Evolutionary conservation across 495 filamentous ascomycete genomes (phyloP).

Genomic region (Aspergillus affinis): DNA sequence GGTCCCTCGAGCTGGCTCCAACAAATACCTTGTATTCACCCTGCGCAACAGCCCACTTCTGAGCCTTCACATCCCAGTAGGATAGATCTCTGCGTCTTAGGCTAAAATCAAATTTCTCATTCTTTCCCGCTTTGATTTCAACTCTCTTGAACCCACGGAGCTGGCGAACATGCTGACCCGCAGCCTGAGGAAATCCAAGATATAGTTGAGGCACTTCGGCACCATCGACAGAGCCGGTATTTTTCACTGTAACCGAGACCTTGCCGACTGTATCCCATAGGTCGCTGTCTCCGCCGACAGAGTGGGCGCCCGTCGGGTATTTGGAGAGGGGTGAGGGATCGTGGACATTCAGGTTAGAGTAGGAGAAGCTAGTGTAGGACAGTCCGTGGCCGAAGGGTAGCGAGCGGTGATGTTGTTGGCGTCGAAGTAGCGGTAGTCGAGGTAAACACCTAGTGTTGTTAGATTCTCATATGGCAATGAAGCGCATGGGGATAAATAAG

Average conservation of each 20-base stretch:
- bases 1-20: conserved; percentile 32
- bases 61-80: conserved; percentile 60
- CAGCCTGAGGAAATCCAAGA: conserved; percentile 50
- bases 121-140: conserved; percentile 37
- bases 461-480: not conserved
- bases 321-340: conserved; percentile 5
- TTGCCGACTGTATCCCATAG: conserved; percentile 57
- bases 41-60: conserved; percentile 63
- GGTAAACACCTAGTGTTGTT: conserved; percentile 41
- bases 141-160: conserved; percentile 66
- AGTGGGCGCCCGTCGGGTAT: conserved; percentile 30
- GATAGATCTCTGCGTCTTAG: conserved; percentile 64
- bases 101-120: conserved; percentile 48
- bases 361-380: conserved; percentile 64
- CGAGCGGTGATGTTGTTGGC: conserved; percentile 55
- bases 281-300: conserved; percentile 56
- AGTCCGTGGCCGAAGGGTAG: conserved; percentile 71
- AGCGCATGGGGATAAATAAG: not conserved
- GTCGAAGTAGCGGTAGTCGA: conserved; percentile 72
- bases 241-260: conserved; percentile 46
- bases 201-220: conserved; percentile 67
- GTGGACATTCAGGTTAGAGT: conserved; percentile 41
- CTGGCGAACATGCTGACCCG: conserved; percentile 24
- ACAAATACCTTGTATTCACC: conserved; percentile 52
- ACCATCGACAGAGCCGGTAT: conserved; percentile 51